Evolutionary conservation across 2,329 filamentous ascomycete genomes (phyloP), one percentile per base, ranked within the genome.

Genomic region (Capronia coronata): DNA sequence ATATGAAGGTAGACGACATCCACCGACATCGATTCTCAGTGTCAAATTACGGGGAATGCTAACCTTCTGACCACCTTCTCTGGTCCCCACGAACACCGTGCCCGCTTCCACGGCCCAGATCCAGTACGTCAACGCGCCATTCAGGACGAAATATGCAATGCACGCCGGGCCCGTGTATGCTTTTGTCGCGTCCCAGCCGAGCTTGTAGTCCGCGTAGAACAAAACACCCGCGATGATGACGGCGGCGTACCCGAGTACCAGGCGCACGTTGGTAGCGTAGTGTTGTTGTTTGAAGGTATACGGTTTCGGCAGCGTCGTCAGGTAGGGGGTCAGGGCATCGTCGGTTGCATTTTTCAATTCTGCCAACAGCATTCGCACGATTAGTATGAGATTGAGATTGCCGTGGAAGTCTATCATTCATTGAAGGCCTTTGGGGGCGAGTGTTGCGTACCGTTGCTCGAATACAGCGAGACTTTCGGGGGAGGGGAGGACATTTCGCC

Each of bases 331-430:
- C 52, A 98, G 83, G 49, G 90, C 88, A 71, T 98, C 93, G 72
- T 98, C 93, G 59, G 87, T 88, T 32, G 90, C 94, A 73, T 93
- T 94, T 71, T 97, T 97, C 57, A 98, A 84, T 67, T 97, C 93
- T 94, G 13, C 2, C 30, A 34, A n/a, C 14, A 5, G 11, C 30
- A 34, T 11, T 34, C 5, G 10, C 30, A n/a, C n/a, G 5, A 13
- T 34, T 34, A 34, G 30, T 34, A 8, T 18, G 34, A 34, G 13
- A 34, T 7, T 13, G n/a, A 34, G 2, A 16, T 5, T 34, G 9
- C 2, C 10, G 30, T 34, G 30, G 8, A 11, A 16, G 30, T 13
- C n/a, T n/a, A 34, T 27, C 8, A 34, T 34, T 13, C 8, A 10
- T 13, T n/a, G 13, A 10, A n/a, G 6, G 10, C 11, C 30, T 1